A percentile compares a stretch with the other conserved stretches of the same genome.
These are phyloP conservation scores for Euphorbia lathyris DNA, from an alignment of 345 rosid genomes.

Conservation along the genomic window DNA sequence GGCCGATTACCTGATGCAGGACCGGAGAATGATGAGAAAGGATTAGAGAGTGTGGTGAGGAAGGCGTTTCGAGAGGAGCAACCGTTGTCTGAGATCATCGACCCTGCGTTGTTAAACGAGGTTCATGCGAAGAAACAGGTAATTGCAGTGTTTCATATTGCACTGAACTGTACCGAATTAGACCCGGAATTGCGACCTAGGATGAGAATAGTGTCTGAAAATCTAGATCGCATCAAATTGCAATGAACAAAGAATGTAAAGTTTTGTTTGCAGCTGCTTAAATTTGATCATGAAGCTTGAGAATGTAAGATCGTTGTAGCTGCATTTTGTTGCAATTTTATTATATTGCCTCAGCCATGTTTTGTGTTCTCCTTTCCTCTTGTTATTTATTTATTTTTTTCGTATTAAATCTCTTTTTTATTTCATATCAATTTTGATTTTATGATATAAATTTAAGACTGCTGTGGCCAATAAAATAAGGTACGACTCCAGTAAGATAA, in stretches of 20 bases:
- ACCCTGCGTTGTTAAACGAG: conserved; percentile 53
- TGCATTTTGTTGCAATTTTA: conserved; percentile 5
- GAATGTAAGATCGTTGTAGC: not conserved
- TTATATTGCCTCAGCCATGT: not conserved
- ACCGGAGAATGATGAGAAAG: conserved; percentile 59
- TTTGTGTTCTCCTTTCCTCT: too few species aligned
- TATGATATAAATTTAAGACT: too few species aligned
- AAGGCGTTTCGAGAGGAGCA: conserved; percentile 61
- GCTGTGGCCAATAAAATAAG: too few species aligned
- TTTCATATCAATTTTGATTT: too few species aligned
- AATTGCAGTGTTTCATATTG: conserved; percentile 60
- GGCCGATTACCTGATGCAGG: conserved; percentile 58
- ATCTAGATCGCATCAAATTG: conserved; percentile 62
- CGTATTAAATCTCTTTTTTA: too few species aligned
- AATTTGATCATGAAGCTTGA: conserved; percentile 6
- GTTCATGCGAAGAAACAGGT: conserved; percentile 71
- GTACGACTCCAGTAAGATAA: too few species aligned
- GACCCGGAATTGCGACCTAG: conserved; percentile 88
- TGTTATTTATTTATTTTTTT: too few species aligned
- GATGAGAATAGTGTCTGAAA: conserved; percentile 82
- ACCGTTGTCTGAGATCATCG: conserved; percentile 72
- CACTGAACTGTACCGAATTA: conserved; percentile 81
- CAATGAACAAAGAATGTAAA: conserved; percentile 33
- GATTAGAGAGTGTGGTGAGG: conserved; percentile 60
- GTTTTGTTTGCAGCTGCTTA: conserved; percentile 10